phyloP scores from a whole-genome alignment of 495 filamentous ascomycete species.

The Geoglossum glabrum region DNA sequence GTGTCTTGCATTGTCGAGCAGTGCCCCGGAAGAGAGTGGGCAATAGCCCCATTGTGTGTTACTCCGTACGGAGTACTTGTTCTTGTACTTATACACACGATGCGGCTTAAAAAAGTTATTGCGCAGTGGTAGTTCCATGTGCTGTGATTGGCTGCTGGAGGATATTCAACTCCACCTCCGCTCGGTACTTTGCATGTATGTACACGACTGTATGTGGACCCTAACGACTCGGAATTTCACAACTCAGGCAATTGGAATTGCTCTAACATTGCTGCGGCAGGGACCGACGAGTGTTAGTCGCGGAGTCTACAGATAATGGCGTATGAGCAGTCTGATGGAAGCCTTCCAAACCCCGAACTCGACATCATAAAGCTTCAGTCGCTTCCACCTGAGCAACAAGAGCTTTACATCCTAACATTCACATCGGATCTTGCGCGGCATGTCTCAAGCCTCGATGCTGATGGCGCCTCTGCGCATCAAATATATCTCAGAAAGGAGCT shows the following conservation, averaged over 20 bases:
- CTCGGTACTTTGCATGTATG: not conserved
- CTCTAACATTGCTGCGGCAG: not conserved
- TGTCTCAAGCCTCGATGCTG: constrained; percentile 48
- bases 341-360: constrained; percentile 30
- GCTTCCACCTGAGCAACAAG: constrained; percentile 86
- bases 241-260: not conserved
- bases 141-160: not conserved
- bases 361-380: constrained; percentile 74
- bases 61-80: too few species aligned
- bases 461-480: constrained; percentile 72
- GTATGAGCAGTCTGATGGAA: not conserved
- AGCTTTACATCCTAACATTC: constrained; percentile 80
- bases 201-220: not conserved
- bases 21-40: not conserved
- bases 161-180: not conserved
- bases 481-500: constrained; percentile 76
- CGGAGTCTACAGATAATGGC: not conserved
- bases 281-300: not conserved
- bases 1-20: not conserved
- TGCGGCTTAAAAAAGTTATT: not conserved
- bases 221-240: not conserved
- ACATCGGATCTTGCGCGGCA: constrained; percentile 65
- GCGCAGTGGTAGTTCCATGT: not conserved
- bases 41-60: not conserved
- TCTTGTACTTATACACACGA: too few species aligned